Percentiles rank a stretch among this genome's conserved stretches.
These are phyloP conservation scores for Penicillium waksmanii DNA, from an alignment of 495 filamentous ascomycete species.

Conservation along the genomic window DNA sequence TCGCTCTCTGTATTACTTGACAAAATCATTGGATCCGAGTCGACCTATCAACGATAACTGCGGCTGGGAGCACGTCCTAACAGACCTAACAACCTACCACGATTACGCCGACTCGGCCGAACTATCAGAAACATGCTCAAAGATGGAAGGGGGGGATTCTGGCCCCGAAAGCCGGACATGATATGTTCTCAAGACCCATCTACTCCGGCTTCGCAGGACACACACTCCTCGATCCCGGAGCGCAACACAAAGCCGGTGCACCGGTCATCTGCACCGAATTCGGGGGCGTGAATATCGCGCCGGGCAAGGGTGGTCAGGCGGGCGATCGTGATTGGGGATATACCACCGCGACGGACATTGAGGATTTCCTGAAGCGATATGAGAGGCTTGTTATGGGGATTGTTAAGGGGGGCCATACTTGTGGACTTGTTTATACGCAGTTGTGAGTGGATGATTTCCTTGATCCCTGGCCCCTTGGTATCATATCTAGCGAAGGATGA, in stretches of 20 bases:
- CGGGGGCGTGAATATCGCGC: slow-evolving; percentile 62
- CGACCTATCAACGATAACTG: slow-evolving; percentile 67
- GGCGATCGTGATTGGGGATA: slow-evolving; percentile 45
- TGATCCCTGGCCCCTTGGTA: neutral
- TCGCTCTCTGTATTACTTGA: slow-evolving; percentile 59
- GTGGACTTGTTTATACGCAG: slow-evolving; percentile 46
- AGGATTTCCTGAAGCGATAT: slow-evolving; percentile 35
- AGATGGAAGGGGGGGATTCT: slow-evolving; percentile 48
- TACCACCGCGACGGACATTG: slow-evolving; percentile 40
- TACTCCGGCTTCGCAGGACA: slow-evolving; percentile 25
- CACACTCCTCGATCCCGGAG: slow-evolving; percentile 43
- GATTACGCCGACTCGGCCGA: slow-evolving; percentile 58
- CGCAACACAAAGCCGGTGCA: slow-evolving; percentile 48
- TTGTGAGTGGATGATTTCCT: slow-evolving; percentile 29
- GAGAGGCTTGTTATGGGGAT: slow-evolving; percentile 42
- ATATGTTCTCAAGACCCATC: slow-evolving; percentile 53
- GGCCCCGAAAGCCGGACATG: slow-evolving; percentile 41
- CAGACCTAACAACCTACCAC: slow-evolving; percentile 63
- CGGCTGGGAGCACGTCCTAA: slow-evolving; percentile 64
- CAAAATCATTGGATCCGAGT: slow-evolving; percentile 60
- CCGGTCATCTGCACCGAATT: slow-evolving; percentile 63
- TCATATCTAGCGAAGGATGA: neutral
- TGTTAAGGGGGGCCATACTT: slow-evolving; percentile 39
- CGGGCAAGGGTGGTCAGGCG: slow-evolving; percentile 32
- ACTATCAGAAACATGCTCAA: slow-evolving; percentile 51